Percentiles rank a stretch among this genome's conserved stretches.
Evolutionary conservation across 1,284 basidiomycete species (phyloP).

Genomic region (Ganoderma meredithae): DNA sequence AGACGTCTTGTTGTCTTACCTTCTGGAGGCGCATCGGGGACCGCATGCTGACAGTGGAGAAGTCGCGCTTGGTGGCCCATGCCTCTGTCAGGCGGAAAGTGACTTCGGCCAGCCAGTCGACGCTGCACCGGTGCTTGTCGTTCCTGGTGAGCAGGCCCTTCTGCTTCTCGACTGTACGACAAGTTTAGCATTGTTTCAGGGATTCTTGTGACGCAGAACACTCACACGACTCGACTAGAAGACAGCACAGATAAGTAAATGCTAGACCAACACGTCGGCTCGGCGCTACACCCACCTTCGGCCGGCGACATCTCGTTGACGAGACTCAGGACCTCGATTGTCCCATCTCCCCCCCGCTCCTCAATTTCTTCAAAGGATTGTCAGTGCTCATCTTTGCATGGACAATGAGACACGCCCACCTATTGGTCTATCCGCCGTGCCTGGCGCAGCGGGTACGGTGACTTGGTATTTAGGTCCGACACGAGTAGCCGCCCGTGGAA

Average conservation of each 20-base stretch:
- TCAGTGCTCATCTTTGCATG: background rate
- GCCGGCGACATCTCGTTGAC: slow-evolving; percentile 67
- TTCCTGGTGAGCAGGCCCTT: slow-evolving; percentile 60
- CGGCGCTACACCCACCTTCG: slow-evolving; percentile 57
- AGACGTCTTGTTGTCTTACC: slow-evolving; percentile 46
- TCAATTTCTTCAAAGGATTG: slow-evolving; percentile 38
- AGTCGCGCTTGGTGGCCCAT: slow-evolving; percentile 57
- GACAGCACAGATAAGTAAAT: slow-evolving; percentile 25
- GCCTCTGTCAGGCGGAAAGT: slow-evolving; percentile 73
- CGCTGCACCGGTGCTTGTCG: slow-evolving; percentile 56
- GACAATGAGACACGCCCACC: slow-evolving; percentile 42
- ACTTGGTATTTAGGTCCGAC: slow-evolving; percentile 90
- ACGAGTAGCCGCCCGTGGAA: slow-evolving; percentile 89
- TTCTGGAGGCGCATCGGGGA: slow-evolving; percentile 63
- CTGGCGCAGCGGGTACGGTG: slow-evolving; percentile 57
- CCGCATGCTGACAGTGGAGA: slow-evolving; percentile 69
- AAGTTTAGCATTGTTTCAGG: background rate
- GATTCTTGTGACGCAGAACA: background rate
- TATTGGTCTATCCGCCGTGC: slow-evolving; percentile 48
- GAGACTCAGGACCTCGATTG: slow-evolving; percentile 73
- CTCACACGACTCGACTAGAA: slow-evolving; percentile 33
- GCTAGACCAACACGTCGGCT: slow-evolving; percentile 13
- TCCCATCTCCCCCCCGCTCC: slow-evolving; percentile 78
- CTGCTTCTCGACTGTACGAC: slow-evolving; percentile 64
- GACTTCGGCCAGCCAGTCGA: slow-evolving; percentile 84